phyloP scores from a whole-genome alignment of 371 early-diverging fungal species.

The Actinomucor elegans region DNA sequence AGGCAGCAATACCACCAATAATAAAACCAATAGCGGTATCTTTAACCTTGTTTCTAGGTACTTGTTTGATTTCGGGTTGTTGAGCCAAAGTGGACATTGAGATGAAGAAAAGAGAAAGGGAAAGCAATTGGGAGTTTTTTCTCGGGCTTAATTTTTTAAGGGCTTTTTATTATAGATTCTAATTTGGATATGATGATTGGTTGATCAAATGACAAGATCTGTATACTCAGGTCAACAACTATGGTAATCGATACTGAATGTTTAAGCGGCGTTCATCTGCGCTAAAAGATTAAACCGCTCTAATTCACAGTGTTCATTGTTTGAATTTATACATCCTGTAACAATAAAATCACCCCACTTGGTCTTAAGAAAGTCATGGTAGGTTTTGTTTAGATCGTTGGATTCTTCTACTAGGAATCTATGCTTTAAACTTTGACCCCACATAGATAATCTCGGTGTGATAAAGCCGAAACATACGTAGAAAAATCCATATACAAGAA shows the following conservation, averaged over 20 bases:
- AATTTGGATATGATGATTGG: neutral
- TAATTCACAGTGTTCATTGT: neutral
- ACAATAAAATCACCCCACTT: too few species aligned
- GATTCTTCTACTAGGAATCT: too few species aligned
- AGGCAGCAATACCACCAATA: conserved; percentile 81
- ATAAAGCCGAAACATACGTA: too few species aligned
- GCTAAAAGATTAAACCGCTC: neutral
- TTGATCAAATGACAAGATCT: conserved; percentile 4
- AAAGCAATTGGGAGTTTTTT: neutral
- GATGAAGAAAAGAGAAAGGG: neutral
- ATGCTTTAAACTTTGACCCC: too few species aligned
- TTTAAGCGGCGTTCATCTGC: neutral
- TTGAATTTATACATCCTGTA: too few species aligned
- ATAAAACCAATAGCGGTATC: conserved; percentile 60
- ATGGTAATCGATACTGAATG: too few species aligned
- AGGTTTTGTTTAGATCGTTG: too few species aligned
- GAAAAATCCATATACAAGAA: too few species aligned
- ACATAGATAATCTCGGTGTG: too few species aligned
- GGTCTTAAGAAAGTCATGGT: too few species aligned
- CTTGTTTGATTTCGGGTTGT: neutral
- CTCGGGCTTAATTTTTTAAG: too few species aligned
- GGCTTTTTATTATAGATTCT: too few species aligned
- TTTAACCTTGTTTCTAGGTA: conserved; percentile 19
- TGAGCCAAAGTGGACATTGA: conserved; percentile 7
- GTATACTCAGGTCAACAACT: conserved; percentile 5